Evolutionary conservation across 768 basidiomycete species (phyloP).

Genomic region (Russula earlei): DNA sequence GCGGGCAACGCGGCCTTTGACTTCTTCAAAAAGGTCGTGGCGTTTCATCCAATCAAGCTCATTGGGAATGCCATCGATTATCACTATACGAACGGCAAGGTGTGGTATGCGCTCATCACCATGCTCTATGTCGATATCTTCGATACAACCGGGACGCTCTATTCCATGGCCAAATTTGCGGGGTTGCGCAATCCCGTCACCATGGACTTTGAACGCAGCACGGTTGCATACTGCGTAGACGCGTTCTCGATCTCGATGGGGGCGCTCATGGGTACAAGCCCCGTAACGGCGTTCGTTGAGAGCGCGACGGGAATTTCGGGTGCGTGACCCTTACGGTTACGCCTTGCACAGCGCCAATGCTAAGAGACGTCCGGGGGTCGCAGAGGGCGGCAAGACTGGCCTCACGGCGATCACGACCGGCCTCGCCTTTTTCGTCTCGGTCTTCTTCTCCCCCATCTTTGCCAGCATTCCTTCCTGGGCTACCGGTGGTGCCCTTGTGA

Average conservation of each 20-base stretch:
- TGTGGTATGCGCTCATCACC: conserved; percentile 83
- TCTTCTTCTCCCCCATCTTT: conserved; percentile 87
- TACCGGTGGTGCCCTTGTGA: conserved; percentile 75
- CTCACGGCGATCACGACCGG: conserved; percentile 67
- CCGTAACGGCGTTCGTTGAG: conserved; percentile 78
- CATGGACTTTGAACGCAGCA: conserved; percentile 78
- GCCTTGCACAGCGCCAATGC: no score
- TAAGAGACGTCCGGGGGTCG: conserved; percentile 15
- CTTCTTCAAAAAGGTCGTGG: conserved; percentile 79
- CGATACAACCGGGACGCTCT: conserved; percentile 59
- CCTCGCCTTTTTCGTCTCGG: conserved; percentile 68
- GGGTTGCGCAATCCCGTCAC: conserved; percentile 80
- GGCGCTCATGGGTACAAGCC: conserved; percentile 68
- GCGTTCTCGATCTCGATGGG: conserved; percentile 77
- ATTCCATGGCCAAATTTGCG: conserved; percentile 87
- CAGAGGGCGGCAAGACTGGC: conserved; percentile 85
- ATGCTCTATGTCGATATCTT: conserved; percentile 87
- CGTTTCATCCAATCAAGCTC: conserved; percentile 53
- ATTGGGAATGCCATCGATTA: conserved; percentile 56
- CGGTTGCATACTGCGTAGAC: conserved; percentile 74
- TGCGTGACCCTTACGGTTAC: conserved; percentile 20
- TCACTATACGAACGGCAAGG: conserved; percentile 43
- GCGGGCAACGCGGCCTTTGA: conserved; percentile 65
- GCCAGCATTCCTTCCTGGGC: conserved; percentile 84
- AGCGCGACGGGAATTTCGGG: conserved; percentile 73